Evolutionary conservation across 805 yeast genomes (phyloP), one percentile per base, ranked within the genome.

Genomic region (Candida chauliodis): DNA sequence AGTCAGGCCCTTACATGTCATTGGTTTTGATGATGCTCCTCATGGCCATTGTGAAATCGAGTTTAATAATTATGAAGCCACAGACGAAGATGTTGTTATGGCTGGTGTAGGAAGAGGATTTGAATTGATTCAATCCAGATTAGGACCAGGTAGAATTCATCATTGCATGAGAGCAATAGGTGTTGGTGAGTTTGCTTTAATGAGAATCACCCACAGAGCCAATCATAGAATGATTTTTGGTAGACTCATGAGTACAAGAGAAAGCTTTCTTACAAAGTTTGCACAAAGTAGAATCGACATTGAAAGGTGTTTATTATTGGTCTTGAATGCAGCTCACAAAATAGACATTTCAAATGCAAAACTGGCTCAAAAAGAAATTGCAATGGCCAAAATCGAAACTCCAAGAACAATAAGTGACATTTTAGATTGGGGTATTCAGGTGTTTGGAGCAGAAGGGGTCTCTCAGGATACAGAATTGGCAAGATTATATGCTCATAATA

Each of bases 81-180:
- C 77, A 3, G 48, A 45, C 15, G 70, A 66, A 7, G 65, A 70
- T 37, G 49, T 43, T 16, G 51, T 73, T 1, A 59, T 71, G 39
- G 71, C 71, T 8, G 66, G 59, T 19, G 55, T 40, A 11, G 84
- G 85, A 19, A 67, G 70, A 40, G 86, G 85, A 2, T 79, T 79
- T 51, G 79, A 75, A 43, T 64, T 79, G 45, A 76, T 79, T 47
- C 84, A 79, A 55, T 76, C 81, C 16, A 66, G 84, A 40, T 63
- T 79, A 29, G 84, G 84, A 2, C 84, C 84, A 1, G 84, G 85
- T n/a, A 63, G 84, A 52, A 75, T 79, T 46, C 85, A 79, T 55
- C 84, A 79, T 55, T 79, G 84, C 56, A 78, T 79, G 84, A 63
- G 84, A 51, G 56, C 73, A 21, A 64, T 79, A 45, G 85, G 85